A percentile compares a stretch with the other conserved stretches of the same genome.
phyloP scores from a whole-genome alignment of 371 early-diverging fungal genomes.

The Syncephalastrum monosporum region DNA sequence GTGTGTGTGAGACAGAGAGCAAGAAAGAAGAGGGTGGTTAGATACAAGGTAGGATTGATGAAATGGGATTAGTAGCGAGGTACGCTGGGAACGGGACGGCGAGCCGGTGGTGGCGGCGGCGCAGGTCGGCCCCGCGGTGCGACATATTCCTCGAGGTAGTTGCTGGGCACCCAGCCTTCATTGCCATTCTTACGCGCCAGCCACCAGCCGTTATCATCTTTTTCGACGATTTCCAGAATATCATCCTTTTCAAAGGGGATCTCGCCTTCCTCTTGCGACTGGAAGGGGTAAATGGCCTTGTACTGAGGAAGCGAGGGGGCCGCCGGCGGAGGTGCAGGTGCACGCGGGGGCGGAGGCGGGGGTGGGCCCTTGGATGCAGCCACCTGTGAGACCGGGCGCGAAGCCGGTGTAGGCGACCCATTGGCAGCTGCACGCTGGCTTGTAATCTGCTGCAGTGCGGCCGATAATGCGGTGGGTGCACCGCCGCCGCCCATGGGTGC shows the following conservation, averaged over 20 bases:
- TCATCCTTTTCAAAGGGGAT: constrained; percentile 69
- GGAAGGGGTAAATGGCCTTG: constrained; percentile 78
- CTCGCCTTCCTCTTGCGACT: constrained; percentile 63
- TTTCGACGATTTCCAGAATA: constrained; percentile 73
- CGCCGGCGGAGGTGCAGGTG: constrained; percentile 43
- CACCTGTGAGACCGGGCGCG: constrained; percentile 22
- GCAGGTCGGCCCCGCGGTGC: constrained; percentile 50
- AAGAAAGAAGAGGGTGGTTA: neutral
- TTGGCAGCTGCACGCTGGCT: neutral
- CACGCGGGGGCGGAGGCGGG: constrained; percentile 64
- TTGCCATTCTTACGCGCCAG: constrained; percentile 68
- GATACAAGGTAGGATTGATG: no score
- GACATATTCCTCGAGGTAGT: constrained; percentile 69
- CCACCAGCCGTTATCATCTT: constrained; percentile 89
- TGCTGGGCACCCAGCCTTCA: constrained; percentile 86
- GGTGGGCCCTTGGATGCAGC: constrained; percentile 26
- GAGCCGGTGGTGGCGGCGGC: constrained; percentile 55
- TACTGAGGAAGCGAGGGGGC: constrained; percentile 56
- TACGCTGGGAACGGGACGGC: constrained; percentile 38
- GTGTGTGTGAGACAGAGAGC: constrained; percentile 6
- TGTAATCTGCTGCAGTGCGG: no score
- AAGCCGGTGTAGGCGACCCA: constrained; percentile 17
- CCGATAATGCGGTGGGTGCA: neutral
- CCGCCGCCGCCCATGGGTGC: constrained; percentile 11
- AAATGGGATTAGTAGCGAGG: no score